Evolutionary conservation across 768 basidiomycete genomes (phyloP), one percentile per base, ranked within the genome.

Genomic region (Amanita pseudoporphyria): DNA sequence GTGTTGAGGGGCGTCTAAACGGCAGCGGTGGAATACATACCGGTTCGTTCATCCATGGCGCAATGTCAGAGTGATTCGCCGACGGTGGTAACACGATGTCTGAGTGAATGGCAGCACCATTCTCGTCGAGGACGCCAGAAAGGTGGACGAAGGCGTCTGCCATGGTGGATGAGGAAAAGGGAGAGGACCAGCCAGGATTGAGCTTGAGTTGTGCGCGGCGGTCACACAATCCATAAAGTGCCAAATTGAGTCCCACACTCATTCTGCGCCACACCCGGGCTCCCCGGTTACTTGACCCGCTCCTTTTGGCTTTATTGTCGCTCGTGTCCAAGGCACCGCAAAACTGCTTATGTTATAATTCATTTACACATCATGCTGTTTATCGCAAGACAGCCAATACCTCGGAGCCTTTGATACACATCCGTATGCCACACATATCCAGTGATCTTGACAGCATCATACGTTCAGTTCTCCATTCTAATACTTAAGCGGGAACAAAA

Each of bases 91-190:
- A 42, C 6, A 56, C 42, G 19, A 60, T 40, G 3, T 60, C 60
- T 3, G 59, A 57, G 2, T 43, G 45, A 2, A 56, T 39, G 0
- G 58, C 62, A 37, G 53, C 56, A 5, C 60, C 60, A 28, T 50
- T 55, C 40, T 60, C 54, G 47, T 63, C 61, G 39, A 62, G 46
- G 9, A 53, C 59, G 21, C 56, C 61, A 31, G 55, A 51, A 19
- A 61, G 58, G 31, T 57, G 55, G 1, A 56, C 43, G 33, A 47
- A 53, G 21, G 52, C 43, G 3, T 52, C 51, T 5, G 50, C 50
- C 51, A 52, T 52, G 21, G 30, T 32, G 45, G 18, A 35, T 13
- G 19, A 21, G 19, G 31, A 24, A 28, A n/a, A 28, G 26, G 26
- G 49, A n/a, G 10, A 16, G 16, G 32, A 24, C 49, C 13, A 50